Evolutionary conservation across 2,329 filamentous ascomycete species (phyloP).

Genomic region (Epichloe scottii): DNA sequence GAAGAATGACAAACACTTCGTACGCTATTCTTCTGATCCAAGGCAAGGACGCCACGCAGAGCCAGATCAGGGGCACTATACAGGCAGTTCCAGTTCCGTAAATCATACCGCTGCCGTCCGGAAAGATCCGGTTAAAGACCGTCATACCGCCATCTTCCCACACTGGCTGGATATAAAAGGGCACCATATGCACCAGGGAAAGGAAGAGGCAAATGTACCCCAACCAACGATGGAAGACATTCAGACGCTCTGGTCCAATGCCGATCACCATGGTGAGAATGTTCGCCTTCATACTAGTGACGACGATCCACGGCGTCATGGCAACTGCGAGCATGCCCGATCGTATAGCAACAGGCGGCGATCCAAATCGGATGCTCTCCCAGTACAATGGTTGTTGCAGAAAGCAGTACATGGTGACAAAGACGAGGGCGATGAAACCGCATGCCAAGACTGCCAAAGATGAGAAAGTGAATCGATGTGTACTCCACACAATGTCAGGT

Average conservation of each 20-base stretch:
- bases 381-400: slow-evolving; percentile 82
- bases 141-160: slow-evolving; percentile 66
- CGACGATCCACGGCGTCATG: slow-evolving; percentile 85
- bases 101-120: slow-evolving; percentile 50
- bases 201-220: slow-evolving; percentile 77
- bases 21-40: slow-evolving; percentile 67
- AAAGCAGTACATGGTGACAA: slow-evolving; percentile 73
- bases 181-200: slow-evolving; percentile 71
- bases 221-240: slow-evolving; percentile 86
- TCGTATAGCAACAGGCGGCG: slow-evolving; percentile 75
- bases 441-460: slow-evolving; percentile 61
- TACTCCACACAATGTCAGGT: slow-evolving; percentile 57
- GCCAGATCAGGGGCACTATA: slow-evolving; percentile 66
- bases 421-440: slow-evolving; percentile 53
- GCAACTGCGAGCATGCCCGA: slow-evolving; percentile 87
- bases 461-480: slow-evolving; percentile 64
- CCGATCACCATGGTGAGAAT: slow-evolving; percentile 73
- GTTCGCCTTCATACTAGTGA: slow-evolving; percentile 84
- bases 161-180: slow-evolving; percentile 81
- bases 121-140: slow-evolving; percentile 60
- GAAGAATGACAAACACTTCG: slow-evolving; percentile 72
- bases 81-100: slow-evolving; percentile 82
- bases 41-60: slow-evolving; percentile 76
- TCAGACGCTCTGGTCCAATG: slow-evolving; percentile 82
- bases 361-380: slow-evolving; percentile 74